Conservation (phyloP, 306 rosid genomes). For the Crataegus laevigata region DNA sequence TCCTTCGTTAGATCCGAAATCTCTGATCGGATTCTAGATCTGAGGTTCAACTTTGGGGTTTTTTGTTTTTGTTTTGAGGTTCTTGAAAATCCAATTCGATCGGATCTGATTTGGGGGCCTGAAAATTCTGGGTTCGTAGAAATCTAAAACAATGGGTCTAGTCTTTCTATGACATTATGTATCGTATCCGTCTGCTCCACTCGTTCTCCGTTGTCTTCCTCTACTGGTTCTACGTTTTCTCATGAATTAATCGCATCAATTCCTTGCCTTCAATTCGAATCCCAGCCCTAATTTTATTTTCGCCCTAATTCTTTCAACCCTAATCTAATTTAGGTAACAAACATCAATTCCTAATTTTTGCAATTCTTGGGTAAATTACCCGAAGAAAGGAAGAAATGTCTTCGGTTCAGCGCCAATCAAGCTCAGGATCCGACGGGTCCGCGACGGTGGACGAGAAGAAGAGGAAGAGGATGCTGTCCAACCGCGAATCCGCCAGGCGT, state of each 20-base stretch:
- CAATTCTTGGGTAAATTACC: not conserved
- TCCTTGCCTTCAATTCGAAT: not conserved
- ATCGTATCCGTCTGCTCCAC: slow-evolving; percentile 44
- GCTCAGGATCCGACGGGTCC: slow-evolving; percentile 67
- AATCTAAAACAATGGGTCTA: slow-evolving; percentile 26
- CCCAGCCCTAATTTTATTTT: not conserved
- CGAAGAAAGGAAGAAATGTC: slow-evolving; percentile 27
- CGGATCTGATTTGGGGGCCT: not conserved
- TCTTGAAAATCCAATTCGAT: not conserved
- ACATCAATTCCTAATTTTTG: not conserved
- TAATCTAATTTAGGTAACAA: not conserved
- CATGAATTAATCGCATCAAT: slow-evolving; percentile 41
- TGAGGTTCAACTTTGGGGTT: not conserved
- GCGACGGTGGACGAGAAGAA: slow-evolving; percentile 60
- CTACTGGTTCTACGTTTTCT: slow-evolving; percentile 62
- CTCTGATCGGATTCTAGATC: not conserved
- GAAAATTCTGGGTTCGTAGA: slow-evolving; percentile 1
- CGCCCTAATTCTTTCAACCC: not conserved
- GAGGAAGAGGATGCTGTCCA: slow-evolving; percentile 90
- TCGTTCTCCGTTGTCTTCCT: slow-evolving; percentile 58
- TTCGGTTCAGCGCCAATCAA: slow-evolving; percentile 38
- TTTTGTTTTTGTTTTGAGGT: not conserved
- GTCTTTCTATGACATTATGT: slow-evolving; percentile 40
- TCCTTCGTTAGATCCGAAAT: not conserved
- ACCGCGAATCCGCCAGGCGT: slow-evolving; percentile 88